Base-by-base conservation (phyloP, 164 flowering plant genomes). In the Saururus chinensis region DNA sequence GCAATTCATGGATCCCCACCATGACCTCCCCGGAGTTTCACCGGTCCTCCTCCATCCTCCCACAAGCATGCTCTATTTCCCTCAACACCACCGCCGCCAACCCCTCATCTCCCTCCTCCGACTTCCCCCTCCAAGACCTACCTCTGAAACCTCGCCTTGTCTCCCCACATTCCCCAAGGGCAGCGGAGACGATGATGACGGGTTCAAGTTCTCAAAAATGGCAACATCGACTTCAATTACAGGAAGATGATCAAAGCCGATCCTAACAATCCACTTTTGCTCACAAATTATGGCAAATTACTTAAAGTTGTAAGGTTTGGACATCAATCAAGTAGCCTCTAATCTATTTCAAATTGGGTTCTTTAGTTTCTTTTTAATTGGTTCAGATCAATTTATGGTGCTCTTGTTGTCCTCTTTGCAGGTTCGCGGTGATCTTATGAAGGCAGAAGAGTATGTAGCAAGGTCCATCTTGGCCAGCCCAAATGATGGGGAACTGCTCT, bases 381-480 rank as follows among this genome's bases (percentile, higher is more conserved):
- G 41, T 9, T 35, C 45, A 13, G 59, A 2, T 24, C 1, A 24
- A n/a, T 55, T 11, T 20, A 1, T 40, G 16, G 10, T 59, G 42
- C 9, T 10, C 1, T 4, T 21, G 7, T 19, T 6, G 49, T 45
- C 17, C 17, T 17, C 11, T 45, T 21, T 52, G 61, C 71, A 92
- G 98, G 93, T 87, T 57, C 75, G 80, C 2, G 80, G 80, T 37
- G 93, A 92, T 70, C 66, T 70, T 11, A 75, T 26, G 6, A 89
- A 77, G 73, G 92, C 96, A 0, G 91, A 92, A 68, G 93, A 89
- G 75, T 92, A 84, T 61, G 87, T 80, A 65, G 91, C 87, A 21
- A 79, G 93, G 71, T 92, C 98, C 25, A 79, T 92, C 48, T 49
- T 92, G 60, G 83, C 80, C 9, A 81, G 79, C 62, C 96, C 95